A percentile compares a stretch with the other conserved stretches of the same genome.
phyloP scores from a whole-genome alignment of 805 yeast genomes.

The Candida broadrunensis region DNA sequence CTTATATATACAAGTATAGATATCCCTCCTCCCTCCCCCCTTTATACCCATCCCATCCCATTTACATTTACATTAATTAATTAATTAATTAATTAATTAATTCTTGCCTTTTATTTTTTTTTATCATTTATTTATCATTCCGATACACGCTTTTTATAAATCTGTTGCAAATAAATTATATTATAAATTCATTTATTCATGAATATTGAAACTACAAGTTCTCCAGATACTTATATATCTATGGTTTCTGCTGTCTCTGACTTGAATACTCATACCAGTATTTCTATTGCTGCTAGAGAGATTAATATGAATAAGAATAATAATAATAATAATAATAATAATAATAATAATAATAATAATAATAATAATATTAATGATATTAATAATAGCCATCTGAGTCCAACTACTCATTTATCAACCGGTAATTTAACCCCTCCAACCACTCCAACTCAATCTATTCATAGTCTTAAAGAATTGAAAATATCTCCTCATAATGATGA shows the following conservation, averaged over 20 bases:
- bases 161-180: too few species aligned
- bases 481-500: slow-evolving; percentile 2
- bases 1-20: too few species aligned
- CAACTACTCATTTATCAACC: not conserved
- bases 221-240: not conserved
- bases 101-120: too few species aligned
- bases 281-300: not conserved
- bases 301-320: not conserved
- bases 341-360: not conserved
- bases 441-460: not conserved
- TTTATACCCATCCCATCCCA: too few species aligned
- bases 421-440: not conserved
- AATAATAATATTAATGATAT: not conserved
- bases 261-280: not conserved
- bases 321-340: not conserved
- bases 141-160: too few species aligned
- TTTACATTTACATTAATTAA: too few species aligned
- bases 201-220: not conserved
- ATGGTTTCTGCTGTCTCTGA: not conserved
- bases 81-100: too few species aligned
- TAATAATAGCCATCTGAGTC: not conserved
- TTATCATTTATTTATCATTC: too few species aligned
- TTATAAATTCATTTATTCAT: too few species aligned
- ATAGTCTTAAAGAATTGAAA: not conserved
- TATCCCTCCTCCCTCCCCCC: too few species aligned